Conservation (phyloP, 2,329 filamentous ascomycete genomes). For the Hypoxylon rubiginosum region DNA sequence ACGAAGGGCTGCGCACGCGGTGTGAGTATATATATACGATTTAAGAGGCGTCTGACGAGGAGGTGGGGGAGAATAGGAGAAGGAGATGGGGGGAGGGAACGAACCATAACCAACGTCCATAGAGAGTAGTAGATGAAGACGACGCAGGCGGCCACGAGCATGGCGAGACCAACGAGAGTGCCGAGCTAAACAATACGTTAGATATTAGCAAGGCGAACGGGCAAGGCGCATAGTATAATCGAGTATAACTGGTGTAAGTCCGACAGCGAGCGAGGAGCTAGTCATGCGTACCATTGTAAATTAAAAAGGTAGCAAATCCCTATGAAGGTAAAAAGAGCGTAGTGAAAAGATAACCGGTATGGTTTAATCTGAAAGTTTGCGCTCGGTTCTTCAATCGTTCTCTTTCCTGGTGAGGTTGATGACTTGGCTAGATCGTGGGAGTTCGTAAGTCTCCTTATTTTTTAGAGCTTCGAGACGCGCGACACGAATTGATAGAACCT, state of each 20-base stretch:
- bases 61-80: slow-evolving; percentile 21
- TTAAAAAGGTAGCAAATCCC: slow-evolving; percentile 15
- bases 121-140: slow-evolving; percentile 90
- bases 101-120: slow-evolving; percentile 97
- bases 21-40: slow-evolving; percentile 23
- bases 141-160: slow-evolving; percentile 74
- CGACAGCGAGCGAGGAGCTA: neutral
- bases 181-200: slow-evolving; percentile 76
- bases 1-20: slow-evolving; percentile 83
- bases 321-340: slow-evolving; percentile 16
- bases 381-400: slow-evolving; percentile 2
- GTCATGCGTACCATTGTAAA: slow-evolving; percentile 42
- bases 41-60: neutral
- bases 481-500: slow-evolving; percentile 27
- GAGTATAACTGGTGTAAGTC: neutral
- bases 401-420: slow-evolving; percentile 29
- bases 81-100: slow-evolving; percentile 41
- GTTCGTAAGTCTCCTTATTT: slow-evolving; percentile 6
- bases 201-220: slow-evolving; percentile 23
- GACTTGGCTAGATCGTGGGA: slow-evolving; percentile 29
- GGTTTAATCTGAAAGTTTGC: slow-evolving; percentile 13
- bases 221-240: slow-evolving; percentile 1
- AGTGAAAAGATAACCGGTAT: neutral
- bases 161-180: slow-evolving; percentile 79
- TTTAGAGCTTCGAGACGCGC: slow-evolving; percentile 30